Base-by-base conservation (phyloP, 352 stramenopile species). In the Phytophthora chlamydospora region DNA sequence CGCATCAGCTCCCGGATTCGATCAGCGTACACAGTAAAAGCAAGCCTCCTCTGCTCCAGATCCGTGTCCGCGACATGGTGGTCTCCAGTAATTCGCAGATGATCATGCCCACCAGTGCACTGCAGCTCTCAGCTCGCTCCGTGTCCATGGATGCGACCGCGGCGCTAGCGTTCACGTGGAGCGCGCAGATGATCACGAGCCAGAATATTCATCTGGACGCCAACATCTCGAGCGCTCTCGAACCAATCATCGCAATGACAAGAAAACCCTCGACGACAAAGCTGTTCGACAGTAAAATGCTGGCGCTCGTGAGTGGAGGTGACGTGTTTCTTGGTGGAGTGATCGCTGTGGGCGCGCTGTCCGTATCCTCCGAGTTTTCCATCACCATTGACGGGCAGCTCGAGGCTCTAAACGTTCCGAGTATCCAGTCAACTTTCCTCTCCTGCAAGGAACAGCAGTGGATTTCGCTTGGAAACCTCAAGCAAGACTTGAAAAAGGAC, bases 131-230 rank as follows among this genome's bases (percentile, higher is more conserved):
- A 10, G 73, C 77, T 17, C 58, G 62, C 1, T 77, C 78, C n/a
- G 42, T 90, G 1, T 74, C 76, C 13, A 78, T 90, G 67, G 78
- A 90, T 60, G 70, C 76, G 0, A 84, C 76, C 0, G 59, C 73
- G 21, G 44, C 59, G 8, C 40, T 90, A 6, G 66, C 66, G 2
- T 87, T 89, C 47, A 58, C 68, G 2, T 72, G 66, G 36, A 79
- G 60, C 32, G 72, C 71, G 27, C 68, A 78, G 40, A 74, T 90
- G 14, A 57, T 68, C 29, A 72, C 76, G 17, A 71, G 58, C 38
- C 66, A 79, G 10, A 81, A 71, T 14, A 58, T 90, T 42, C 72
- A 84, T 11, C 40, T 88, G 13, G 76, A 88, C 38, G 76, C 74
- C 6, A 81, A 84, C 35, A 49, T 88, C 24, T 80, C 72, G 10